These are phyloP conservation scores for Chrysosporium queenslandicum DNA, from an alignment of 2,329 filamentous ascomycete genomes.

Conservation along the genomic window DNA sequence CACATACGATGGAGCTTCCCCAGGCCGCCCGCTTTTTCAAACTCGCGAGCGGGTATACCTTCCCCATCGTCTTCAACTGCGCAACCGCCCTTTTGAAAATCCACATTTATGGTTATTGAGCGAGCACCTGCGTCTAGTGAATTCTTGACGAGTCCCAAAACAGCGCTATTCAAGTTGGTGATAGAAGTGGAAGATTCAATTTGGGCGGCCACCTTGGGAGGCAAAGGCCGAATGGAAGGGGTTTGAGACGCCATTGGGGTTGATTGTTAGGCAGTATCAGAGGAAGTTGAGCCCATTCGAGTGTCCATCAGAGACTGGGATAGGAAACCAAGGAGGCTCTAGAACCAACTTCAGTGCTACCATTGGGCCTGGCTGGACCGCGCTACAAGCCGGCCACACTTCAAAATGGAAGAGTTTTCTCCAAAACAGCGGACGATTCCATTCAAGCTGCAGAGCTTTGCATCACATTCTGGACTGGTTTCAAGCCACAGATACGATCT, in stretches of 20 bases:
- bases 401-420: not conserved
- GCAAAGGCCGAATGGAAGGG: slow-evolving; percentile 42
- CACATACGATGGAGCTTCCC: slow-evolving; percentile 61
- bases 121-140: slow-evolving; percentile 68
- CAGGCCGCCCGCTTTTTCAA: slow-evolving; percentile 58
- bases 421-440: not conserved
- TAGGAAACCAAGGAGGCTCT: not conserved
- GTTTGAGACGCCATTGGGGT: not conserved
- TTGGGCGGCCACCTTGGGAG: slow-evolving; percentile 60
- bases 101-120: slow-evolving; percentile 59
- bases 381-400: not conserved
- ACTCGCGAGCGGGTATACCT: slow-evolving; percentile 67
- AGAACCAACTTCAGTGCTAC: not conserved
- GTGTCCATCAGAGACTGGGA: not conserved
- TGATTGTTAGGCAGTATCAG: not conserved
- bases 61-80: slow-evolving; percentile 72
- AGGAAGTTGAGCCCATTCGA: not conserved
- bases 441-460: not conserved
- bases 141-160: slow-evolving; percentile 68
- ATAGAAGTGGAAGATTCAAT: slow-evolving; percentile 79
- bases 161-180: slow-evolving; percentile 60
- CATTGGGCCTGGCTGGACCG: not conserved
- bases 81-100: slow-evolving; percentile 67
- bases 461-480: not conserved
- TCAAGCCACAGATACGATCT: not conserved